Evolutionary conservation across 352 stramenopile genomes (phyloP).

Genomic region (Plasmopara halstedii): DNA sequence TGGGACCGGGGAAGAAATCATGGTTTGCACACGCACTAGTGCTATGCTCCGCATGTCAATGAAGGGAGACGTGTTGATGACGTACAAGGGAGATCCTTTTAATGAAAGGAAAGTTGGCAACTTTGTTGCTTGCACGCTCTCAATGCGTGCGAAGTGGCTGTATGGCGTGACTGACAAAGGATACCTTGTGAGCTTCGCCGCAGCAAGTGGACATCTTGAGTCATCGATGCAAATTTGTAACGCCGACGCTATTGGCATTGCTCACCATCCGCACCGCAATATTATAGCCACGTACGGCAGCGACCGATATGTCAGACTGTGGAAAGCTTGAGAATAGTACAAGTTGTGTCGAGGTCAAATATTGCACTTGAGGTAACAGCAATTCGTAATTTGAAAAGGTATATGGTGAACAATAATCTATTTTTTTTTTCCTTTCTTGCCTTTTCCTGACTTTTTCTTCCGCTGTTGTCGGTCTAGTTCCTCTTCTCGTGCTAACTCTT

Average conservation of each 20-base stretch:
- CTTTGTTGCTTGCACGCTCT: conserved; percentile 84
- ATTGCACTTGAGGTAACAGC: too few relatives aligned
- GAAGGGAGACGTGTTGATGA: conserved; percentile 45
- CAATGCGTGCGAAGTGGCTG: conserved; percentile 74
- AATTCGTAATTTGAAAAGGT: too few relatives aligned
- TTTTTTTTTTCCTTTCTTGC: conserved; percentile 34
- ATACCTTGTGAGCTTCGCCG: conserved; percentile 64
- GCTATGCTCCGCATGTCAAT: conserved; percentile 79
- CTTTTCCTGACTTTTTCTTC: conserved; percentile 46
- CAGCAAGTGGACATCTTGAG: conserved; percentile 52
- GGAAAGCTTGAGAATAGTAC: conserved; percentile 45
- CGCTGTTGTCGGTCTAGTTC: conserved; percentile 40
- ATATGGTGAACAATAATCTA: conserved; percentile 19
- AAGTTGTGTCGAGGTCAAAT: too few relatives aligned
- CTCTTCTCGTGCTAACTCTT: conserved; percentile 69
- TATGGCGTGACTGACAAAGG: conserved; percentile 86
- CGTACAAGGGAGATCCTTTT: conserved; percentile 57
- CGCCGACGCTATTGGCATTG: conserved; percentile 67
- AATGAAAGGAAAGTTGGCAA: conserved; percentile 59
- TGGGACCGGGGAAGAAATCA: conserved; percentile 47
- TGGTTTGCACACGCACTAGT: conserved; percentile 81
- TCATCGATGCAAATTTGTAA: conserved; percentile 78
- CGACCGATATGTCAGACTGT: conserved; percentile 77
- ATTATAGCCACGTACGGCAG: conserved; percentile 83
- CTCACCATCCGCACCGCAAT: conserved; percentile 86